Conservation (phyloP, 2,329 filamentous ascomycete species). For the Aspergillus chevalieri region DNA sequence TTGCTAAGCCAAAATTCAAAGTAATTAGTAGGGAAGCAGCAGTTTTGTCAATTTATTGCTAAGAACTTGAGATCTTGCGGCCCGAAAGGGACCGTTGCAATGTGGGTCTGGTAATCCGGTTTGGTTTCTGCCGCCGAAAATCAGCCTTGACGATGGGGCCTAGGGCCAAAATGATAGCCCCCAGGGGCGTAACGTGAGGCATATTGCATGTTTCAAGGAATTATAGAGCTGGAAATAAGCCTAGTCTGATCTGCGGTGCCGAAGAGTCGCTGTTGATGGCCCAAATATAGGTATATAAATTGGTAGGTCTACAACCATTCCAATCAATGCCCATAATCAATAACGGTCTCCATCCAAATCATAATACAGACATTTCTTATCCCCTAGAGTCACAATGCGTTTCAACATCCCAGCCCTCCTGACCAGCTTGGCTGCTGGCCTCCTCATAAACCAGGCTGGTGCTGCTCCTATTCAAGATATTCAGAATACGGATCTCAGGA, state of each 20-base stretch:
- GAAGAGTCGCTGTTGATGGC: no score
- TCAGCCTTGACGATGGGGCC: not conserved
- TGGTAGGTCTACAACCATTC: no score
- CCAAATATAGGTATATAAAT: no score
- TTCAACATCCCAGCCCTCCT: no score
- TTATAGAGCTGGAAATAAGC: not conserved
- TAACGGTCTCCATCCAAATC: no score
- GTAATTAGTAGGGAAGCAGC: not conserved
- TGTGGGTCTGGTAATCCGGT: not conserved
- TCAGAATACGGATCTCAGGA: not conserved
- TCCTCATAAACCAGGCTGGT: no score
- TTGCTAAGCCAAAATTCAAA: not conserved
- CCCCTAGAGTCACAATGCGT: no score
- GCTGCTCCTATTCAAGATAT: no score
- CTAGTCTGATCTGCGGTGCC: not conserved
- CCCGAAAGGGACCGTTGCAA: not conserved
- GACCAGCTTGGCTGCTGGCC: no score
- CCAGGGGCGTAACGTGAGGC: not conserved
- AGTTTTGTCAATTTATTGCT: not conserved
- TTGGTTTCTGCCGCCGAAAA: not conserved
- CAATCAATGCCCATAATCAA: no score
- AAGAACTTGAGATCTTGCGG: not conserved
- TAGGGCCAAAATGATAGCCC: not conserved
- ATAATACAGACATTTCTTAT: no score
- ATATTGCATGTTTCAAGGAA: not conserved